Evolutionary conservation across 106 monocot species (phyloP).

Genomic region (Apostasia shenzhenica): DNA sequence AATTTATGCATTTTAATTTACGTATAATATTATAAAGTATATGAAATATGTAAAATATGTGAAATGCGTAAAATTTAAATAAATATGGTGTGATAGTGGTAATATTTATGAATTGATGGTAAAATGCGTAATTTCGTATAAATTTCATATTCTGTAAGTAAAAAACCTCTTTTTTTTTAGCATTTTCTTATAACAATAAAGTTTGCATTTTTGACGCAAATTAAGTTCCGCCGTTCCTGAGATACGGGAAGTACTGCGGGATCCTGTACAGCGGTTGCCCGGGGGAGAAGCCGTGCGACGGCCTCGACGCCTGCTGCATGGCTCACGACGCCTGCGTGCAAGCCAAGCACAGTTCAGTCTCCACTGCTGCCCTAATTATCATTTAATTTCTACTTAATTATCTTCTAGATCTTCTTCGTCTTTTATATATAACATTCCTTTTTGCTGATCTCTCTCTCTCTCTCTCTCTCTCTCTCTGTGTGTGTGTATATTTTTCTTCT

Average conservation of each 20-base stretch:
- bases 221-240: slow-evolving; percentile 66
- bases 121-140: too few species aligned
- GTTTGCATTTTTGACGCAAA: not conserved
- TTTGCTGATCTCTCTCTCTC: not conserved
- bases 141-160: too few species aligned
- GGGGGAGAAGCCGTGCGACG: slow-evolving; percentile 88
- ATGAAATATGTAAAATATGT: too few species aligned
- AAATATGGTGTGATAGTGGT: too few species aligned
- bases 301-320: slow-evolving; percentile 81
- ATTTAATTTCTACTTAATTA: not conserved
- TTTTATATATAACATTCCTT: too few species aligned
- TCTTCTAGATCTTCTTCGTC: not conserved
- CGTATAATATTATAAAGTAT: too few species aligned
- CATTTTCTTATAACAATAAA: not conserved
- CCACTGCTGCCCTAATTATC: not conserved
- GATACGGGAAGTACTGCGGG: slow-evolving; percentile 94
- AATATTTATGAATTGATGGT: too few species aligned
- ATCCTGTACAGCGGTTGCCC: slow-evolving; percentile 87
- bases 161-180: too few species aligned
- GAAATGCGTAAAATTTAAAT: too few species aligned
- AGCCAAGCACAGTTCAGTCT: slow-evolving; percentile 29
- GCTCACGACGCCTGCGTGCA: slow-evolving; percentile 68
- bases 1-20: too few species aligned
- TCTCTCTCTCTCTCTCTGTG: not conserved
- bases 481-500: not conserved